These are phyloP conservation scores for Ustilago trichophora DNA, from an alignment of 1,284 basidiomycete species.

Conservation along the genomic window DNA sequence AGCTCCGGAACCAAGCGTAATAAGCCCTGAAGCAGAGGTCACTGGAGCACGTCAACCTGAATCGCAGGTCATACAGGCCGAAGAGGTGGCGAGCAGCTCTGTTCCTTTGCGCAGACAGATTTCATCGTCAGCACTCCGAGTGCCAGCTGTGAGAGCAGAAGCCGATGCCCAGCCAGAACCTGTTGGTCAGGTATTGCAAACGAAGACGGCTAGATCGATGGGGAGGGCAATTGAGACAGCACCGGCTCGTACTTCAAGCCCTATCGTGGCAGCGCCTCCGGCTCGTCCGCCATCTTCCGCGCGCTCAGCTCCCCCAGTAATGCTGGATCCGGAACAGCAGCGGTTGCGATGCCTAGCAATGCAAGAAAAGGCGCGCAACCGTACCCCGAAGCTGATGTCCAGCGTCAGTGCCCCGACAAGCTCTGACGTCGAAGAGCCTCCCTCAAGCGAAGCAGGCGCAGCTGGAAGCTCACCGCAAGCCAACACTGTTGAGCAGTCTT, in stretches of 20 bases:
- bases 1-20: no score
- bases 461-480: conserved; percentile 6
- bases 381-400: conserved; percentile 17
- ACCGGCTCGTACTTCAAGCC: conserved; percentile 21
- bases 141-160: not conserved
- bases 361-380: conserved; percentile 41
- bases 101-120: not conserved
- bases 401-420: conserved; percentile 7
- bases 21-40: not conserved
- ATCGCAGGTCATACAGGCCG: not conserved
- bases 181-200: conserved; percentile 6
- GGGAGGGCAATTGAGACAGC: not conserved
- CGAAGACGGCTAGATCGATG: not conserved
- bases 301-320: conserved; percentile 15
- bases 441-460: conserved; percentile 5
- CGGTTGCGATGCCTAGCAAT: conserved; percentile 43
- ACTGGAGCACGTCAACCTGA: not conserved
- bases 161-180: not conserved
- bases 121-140: not conserved
- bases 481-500: not conserved
- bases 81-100: not conserved
- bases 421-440: conserved; percentile 22
- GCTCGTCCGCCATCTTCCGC: conserved; percentile 7
- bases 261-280: conserved; percentile 4
- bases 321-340: conserved; percentile 37